Conservation (phyloP, 2,329 filamentous ascomycete genomes). For the Capronia epimyces region DNA sequence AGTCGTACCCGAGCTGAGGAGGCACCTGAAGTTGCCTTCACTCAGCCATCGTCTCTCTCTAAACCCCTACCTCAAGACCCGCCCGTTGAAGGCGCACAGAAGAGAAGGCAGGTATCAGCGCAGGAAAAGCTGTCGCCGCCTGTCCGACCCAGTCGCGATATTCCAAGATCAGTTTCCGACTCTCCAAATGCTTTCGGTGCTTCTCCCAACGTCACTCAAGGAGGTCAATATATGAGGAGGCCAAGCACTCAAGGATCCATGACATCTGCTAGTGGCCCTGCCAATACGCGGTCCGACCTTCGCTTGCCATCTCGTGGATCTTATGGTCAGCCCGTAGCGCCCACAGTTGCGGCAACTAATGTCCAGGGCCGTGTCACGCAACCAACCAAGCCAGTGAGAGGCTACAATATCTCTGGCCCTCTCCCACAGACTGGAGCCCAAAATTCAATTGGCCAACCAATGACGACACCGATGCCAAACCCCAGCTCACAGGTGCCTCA, state of each 20-base stretch:
- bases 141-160: conserved; percentile 46
- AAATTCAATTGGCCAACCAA: conserved; percentile 52
- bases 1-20: conserved; percentile 35
- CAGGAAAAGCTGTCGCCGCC: conserved; percentile 44
- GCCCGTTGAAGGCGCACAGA: conserved; percentile 33
- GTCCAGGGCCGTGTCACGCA: conserved; percentile 86
- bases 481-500: conserved; percentile 43
- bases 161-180: conserved; percentile 53
- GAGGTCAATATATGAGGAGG: conserved; percentile 44
- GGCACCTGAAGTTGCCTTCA: conserved; percentile 36
- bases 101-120: conserved; percentile 29
- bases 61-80: conserved; percentile 59
- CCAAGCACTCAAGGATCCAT: conserved; percentile 80
- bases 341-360: conserved; percentile 81
- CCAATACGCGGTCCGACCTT: conserved; percentile 35
- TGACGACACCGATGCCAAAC: conserved; percentile 53
- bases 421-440: conserved; percentile 54
- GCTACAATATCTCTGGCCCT: conserved; percentile 66
- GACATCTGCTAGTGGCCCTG: conserved; percentile 52
- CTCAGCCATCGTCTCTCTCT: conserved; percentile 29
- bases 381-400: conserved; percentile 56
- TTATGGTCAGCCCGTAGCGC: conserved; percentile 83
- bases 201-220: conserved; percentile 31
- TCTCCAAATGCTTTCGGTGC: conserved; percentile 49
- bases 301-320: conserved; percentile 68